Percentiles rank a stretch among this genome's conserved stretches.
These are phyloP conservation scores for Suhomyces sp. DNA, from an alignment of 805 yeast species.

Conservation along the genomic window DNA sequence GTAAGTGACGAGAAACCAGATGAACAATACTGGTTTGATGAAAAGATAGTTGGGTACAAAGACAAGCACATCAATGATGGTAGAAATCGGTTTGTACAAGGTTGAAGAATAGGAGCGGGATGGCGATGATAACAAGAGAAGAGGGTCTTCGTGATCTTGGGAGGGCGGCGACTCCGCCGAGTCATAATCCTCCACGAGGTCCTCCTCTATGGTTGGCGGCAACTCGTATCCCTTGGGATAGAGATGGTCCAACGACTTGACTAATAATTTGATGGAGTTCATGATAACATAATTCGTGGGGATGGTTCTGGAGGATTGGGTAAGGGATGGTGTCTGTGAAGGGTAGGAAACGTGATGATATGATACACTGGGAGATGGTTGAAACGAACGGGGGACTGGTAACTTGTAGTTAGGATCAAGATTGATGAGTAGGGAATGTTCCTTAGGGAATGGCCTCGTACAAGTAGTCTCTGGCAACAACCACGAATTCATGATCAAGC, in stretches of 20 bases:
- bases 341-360: too few species aligned
- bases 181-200: conserved; percentile 8
- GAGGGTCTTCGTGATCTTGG: background rate
- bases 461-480: too few species aligned
- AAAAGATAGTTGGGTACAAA: conserved; percentile 52
- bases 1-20: conserved; percentile 53
- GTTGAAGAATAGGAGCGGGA: conserved; percentile 1
- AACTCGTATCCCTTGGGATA: conserved; percentile 17
- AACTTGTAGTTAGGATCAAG: too few species aligned
- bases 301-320: too few species aligned
- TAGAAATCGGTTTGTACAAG: background rate
- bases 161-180: background rate
- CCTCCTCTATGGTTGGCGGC: conserved; percentile 9
- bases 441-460: too few species aligned
- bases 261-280: conserved; percentile 37
- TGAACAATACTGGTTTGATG: conserved; percentile 49
- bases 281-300: conserved; percentile 18
- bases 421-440: too few species aligned
- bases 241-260: conserved; percentile 30
- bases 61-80: conserved; percentile 25
- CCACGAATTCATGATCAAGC: conserved; percentile 1
- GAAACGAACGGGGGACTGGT: too few species aligned
- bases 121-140: background rate
- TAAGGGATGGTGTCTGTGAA: too few species aligned
- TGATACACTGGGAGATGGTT: too few species aligned